phyloP scores from a whole-genome alignment of 2,329 filamentous ascomycete genomes.

The Rachicladosporium sp. region DNA sequence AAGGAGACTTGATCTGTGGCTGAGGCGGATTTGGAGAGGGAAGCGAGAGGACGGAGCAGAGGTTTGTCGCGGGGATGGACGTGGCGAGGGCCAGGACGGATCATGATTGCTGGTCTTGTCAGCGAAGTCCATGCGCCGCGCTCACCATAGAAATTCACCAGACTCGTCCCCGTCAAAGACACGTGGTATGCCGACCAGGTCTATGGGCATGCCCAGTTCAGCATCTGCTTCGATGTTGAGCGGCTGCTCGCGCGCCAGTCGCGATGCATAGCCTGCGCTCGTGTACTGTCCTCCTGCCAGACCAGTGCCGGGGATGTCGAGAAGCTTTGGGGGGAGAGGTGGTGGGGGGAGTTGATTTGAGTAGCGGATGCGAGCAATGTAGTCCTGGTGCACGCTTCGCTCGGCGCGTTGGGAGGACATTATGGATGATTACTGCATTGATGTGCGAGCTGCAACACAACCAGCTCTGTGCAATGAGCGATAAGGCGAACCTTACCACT shows the following conservation, averaged over 20 bases:
- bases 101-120: slow-evolving; percentile 37
- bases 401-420: slow-evolving; percentile 12
- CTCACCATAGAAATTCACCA: slow-evolving; percentile 42
- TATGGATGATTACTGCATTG: neutral
- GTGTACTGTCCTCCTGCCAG: slow-evolving; percentile 80
- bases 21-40: slow-evolving; percentile 71
- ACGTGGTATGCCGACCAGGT: slow-evolving; percentile 86
- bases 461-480: too few relatives aligned
- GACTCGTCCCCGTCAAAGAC: slow-evolving; percentile 92
- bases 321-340: slow-evolving; percentile 86
- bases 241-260: slow-evolving; percentile 79
- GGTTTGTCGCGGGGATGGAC: slow-evolving; percentile 74
- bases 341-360: slow-evolving; percentile 92
- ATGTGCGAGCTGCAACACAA: too few relatives aligned
- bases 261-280: slow-evolving; percentile 76
- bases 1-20: slow-evolving; percentile 76
- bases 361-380: slow-evolving; percentile 90
- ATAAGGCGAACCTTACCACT: too few relatives aligned
- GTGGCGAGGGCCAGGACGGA: slow-evolving; percentile 55
- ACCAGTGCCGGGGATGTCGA: slow-evolving; percentile 91
- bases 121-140: slow-evolving; percentile 1
- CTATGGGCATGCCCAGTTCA: slow-evolving; percentile 93
- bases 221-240: slow-evolving; percentile 95
- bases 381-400: slow-evolving; percentile 67
- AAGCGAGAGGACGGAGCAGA: slow-evolving; percentile 70